Conservation (phyloP, 139 green algal species). For the Yamagishiella unicocca region DNA sequence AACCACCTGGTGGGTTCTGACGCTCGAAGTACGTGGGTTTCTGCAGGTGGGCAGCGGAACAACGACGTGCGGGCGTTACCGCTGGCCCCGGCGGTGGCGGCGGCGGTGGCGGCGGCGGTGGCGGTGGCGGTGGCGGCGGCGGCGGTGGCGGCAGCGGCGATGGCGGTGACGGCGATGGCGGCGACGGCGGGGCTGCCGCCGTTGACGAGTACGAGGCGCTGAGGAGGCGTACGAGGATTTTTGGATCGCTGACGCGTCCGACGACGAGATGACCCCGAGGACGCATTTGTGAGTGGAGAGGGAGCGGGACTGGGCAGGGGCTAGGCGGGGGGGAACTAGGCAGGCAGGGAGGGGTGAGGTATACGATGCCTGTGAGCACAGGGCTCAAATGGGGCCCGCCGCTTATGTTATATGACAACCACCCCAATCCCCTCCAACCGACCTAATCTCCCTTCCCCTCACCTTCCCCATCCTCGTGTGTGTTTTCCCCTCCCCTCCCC, state of each 20-base stretch:
- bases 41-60: not conserved
- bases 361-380: not conserved
- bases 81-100: not conserved
- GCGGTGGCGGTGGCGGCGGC: not conserved
- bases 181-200: not conserved
- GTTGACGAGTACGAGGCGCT: not conserved
- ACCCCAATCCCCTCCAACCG: not conserved
- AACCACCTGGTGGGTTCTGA: too few species aligned
- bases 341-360: not conserved
- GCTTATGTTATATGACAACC: not conserved
- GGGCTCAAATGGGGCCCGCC: not conserved
- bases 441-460: not conserved
- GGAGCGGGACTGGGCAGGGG: not conserved
- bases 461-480: not conserved
- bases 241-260: slow-evolving; percentile 18
- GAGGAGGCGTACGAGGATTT: slow-evolving; percentile 44
- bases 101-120: not conserved
- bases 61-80: not conserved
- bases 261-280: slow-evolving; percentile 5
- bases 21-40: too few species aligned
- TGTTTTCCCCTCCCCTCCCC: not conserved
- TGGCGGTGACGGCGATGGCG: too few species aligned
- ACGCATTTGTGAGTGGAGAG: slow-evolving; percentile 5
- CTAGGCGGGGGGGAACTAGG: not conserved
- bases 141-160: too few species aligned